phyloP scores from a whole-genome alignment of 2,329 filamentous ascomycete species.

The Tolypocladium cylindrosporum region DNA sequence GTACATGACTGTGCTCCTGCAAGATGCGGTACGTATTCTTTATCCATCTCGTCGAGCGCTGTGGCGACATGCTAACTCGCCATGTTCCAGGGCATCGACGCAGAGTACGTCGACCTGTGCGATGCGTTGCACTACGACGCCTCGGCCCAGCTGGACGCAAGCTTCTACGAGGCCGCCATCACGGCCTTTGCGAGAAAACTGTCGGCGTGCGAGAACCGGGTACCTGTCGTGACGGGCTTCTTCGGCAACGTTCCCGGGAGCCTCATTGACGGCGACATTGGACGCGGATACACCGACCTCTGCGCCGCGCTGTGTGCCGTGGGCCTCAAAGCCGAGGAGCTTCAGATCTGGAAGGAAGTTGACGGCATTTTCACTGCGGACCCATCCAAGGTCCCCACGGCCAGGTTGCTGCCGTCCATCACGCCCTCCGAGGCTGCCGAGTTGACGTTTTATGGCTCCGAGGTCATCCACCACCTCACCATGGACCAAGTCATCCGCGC shows the following conservation, averaged over 20 bases:
- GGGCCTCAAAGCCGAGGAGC: constrained; percentile 72
- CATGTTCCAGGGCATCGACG: constrained; percentile 53
- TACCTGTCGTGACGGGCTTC: constrained; percentile 83
- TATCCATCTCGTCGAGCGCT: neutral
- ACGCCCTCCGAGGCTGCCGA: constrained; percentile 93
- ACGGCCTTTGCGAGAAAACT: constrained; percentile 54
- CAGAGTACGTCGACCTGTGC: constrained; percentile 83
- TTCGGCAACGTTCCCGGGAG: constrained; percentile 91
- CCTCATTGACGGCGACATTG: constrained; percentile 78
- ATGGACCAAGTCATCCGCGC: constrained; percentile 94
- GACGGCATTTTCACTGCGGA: constrained; percentile 86
- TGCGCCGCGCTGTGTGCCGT: constrained; percentile 90
- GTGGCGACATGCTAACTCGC: neutral
- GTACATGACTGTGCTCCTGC: constrained; percentile 77
- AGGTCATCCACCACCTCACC: constrained; percentile 97
- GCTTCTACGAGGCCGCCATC: constrained; percentile 60
- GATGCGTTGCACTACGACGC: constrained; percentile 65
- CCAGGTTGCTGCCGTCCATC: constrained; percentile 77
- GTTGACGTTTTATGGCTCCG: constrained; percentile 86
- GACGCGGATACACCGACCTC: constrained; percentile 91
- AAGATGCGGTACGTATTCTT: constrained; percentile 48
- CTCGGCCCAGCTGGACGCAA: constrained; percentile 48
- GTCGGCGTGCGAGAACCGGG: constrained; percentile 51
- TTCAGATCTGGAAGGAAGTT: constrained; percentile 99
- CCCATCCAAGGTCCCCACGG: constrained; percentile 85